Evolutionary conservation across 176 grass and related monocot species (phyloP), one percentile per base, ranked within the genome.

Genomic region (Carex kokanica): DNA sequence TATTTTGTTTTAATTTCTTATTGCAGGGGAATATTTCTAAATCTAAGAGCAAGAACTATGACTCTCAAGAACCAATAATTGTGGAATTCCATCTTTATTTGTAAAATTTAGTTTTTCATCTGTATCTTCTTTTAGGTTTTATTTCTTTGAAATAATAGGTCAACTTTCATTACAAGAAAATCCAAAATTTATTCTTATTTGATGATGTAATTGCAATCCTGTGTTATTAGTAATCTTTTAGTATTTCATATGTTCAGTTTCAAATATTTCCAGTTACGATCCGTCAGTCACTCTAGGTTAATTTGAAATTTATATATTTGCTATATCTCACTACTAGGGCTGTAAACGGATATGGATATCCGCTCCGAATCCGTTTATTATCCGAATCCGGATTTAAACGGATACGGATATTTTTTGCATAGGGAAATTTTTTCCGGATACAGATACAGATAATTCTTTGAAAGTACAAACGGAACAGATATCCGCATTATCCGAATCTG

Each of bases 11-110:
- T 9, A 45, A 20, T 16, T 72, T 71, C 21, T 52, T 17, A 15
- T 15, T 58, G 24, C 87, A 93, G 95, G 92, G 95, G 95, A 65
- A 93, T 98, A 91, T 98, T 98, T 90, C 84, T 98, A 43, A 98
- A 98, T 82, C 92, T 94, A 78, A 87, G 95, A 9, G 92, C 95
- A 17, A 91, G 92, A 83, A 84, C 95, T 0, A 70, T 86, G 84
- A 84, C 92, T 83, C 84, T 91, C 85, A 94, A 88, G 54, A 88
- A 90, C 78, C 65, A 81, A 6, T 94, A 89, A 53, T 66, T 66
- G 20, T 0, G 8, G 12, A 51, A 65, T 7, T 25, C 58, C 40
- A 16, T 38, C 60, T 20, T 52, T 73, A 55, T 59, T 72, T 25
- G 83, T 73, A 57, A 57, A 84, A 60, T 45, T 36, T 47, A 65